A percentile compares a stretch with the other conserved stretches of the same genome.
Conservation (phyloP, 805 yeast species). For the Candida ipomoeae region DNA sequence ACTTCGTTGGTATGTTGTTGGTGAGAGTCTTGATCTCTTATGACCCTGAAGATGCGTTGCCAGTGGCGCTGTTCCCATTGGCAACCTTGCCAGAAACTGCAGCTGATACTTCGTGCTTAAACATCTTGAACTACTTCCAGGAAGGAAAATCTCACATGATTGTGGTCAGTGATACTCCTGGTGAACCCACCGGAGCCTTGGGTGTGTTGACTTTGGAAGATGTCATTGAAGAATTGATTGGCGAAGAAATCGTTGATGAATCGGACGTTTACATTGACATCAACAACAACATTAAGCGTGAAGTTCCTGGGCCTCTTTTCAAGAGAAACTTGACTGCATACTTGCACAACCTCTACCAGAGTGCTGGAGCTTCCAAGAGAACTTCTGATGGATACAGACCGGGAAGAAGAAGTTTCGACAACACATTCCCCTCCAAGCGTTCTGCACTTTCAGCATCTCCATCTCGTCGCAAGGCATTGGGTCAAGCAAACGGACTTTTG, state of each 20-base stretch:
- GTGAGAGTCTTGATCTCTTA: constrained; percentile 90
- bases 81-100: constrained; percentile 96
- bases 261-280: constrained; percentile 91
- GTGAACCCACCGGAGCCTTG: constrained; percentile 74
- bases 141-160: constrained; percentile 98
- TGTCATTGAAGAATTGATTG: constrained; percentile 96
- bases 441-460: constrained; percentile 14
- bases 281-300: constrained; percentile 77
- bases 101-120: constrained; percentile 86
- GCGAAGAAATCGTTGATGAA: constrained; percentile 96
- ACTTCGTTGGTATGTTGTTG: constrained; percentile 91
- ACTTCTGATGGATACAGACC: constrained; percentile 30
- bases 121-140: constrained; percentile 92
- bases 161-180: constrained; percentile 82
- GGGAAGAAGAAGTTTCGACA: constrained; percentile 3
- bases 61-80: constrained; percentile 88
- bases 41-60: constrained; percentile 93
- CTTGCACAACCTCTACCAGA: constrained; percentile 54
- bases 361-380: constrained; percentile 35
- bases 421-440: constrained; percentile 1
- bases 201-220: constrained; percentile 95
- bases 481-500: constrained; percentile 12
- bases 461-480: constrained; percentile 8
- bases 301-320: constrained; percentile 70
- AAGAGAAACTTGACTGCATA: constrained; percentile 67